Base-by-base conservation (phyloP, 345 rosid genomes). In the Laguncularia racemosa region DNA sequence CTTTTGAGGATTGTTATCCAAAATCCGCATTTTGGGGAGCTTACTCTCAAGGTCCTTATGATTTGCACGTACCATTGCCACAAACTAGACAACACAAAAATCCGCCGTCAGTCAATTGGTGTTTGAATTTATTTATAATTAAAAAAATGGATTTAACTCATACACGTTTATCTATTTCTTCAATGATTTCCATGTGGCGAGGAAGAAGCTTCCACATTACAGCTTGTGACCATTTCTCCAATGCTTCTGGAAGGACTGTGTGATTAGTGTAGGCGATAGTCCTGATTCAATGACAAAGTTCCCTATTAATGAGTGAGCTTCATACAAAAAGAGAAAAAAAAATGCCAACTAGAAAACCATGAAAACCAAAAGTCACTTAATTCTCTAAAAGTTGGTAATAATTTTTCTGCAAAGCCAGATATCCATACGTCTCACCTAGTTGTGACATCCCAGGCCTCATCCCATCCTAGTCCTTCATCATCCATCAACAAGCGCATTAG, bases 191-290 rank as follows among this genome's bases (percentile, higher is more conserved):
- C 97, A 92, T 86, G 69, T 89, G 98, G 62, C 98, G 98, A 73
- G 98, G 98, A 73, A 92, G 95, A 72, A 92, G 93, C 77, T 92
- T 92, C 95, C 91, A 65, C 95, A 86, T 81, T 56, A 92, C 83
- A 56, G 84, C 45, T 71, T 92, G 95, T 56, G 97, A 86, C 98
- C 98, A 92, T 71, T 89, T 92, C 84, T 89, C 96, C 26, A 92
- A 76, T 26, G 98, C 98, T 79, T 92, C 98, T 48, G 98, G 98
- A 71, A 92, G 96, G 77, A 92, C 98, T 0, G 98, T 92, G 74
- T 92, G 98, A 73, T 92, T 89, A 52, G 98, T 92, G 73, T 92
- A 92, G 47, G 96, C 96, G 76, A 89, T 70, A 10, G 95, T 86
- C 84, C 98, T 92, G 76, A 61, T 55, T 70, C 59, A 57, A 67